A percentile compares a stretch with the other conserved stretches of the same genome.
Evolutionary conservation across 2,329 filamentous ascomycete species (phyloP).

Genomic region (Ascochyta viciae-villosae): DNA sequence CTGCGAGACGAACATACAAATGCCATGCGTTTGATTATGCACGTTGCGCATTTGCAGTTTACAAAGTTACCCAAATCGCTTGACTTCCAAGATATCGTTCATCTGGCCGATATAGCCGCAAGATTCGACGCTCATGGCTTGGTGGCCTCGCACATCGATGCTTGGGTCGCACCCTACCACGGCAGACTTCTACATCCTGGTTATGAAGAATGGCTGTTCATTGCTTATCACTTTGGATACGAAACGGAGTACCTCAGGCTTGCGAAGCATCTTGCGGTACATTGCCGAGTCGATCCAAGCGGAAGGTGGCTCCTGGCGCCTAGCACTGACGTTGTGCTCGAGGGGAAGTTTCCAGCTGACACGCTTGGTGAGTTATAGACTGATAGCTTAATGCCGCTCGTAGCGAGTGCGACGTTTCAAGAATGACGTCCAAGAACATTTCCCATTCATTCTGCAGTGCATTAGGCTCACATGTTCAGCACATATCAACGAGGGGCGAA

Average conservation of each 20-base stretch:
- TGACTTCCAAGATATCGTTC: constrained; percentile 30
- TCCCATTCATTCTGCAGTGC: background rate
- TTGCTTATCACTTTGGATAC: constrained; percentile 36
- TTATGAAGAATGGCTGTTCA: constrained; percentile 35
- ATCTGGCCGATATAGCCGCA: constrained; percentile 34
- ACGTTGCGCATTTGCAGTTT: constrained; percentile 41
- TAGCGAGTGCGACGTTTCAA: too few relatives aligned
- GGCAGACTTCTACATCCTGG: constrained; percentile 11
- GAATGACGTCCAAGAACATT: too few relatives aligned
- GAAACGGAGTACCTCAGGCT: constrained; percentile 25
- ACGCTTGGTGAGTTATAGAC: constrained; percentile 3
- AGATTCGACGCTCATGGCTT: constrained; percentile 34
- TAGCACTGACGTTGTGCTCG: background rate
- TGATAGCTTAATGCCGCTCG: background rate
- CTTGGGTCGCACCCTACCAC: constrained; percentile 23
- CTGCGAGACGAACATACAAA: constrained; percentile 42
- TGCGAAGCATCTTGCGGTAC: constrained; percentile 7
- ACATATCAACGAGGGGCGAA: constrained; percentile 3
- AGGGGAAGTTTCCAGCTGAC: constrained; percentile 1
- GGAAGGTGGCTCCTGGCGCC: constrained; percentile 1
- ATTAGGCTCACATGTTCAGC: constrained; percentile 1
- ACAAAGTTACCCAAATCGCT: constrained; percentile 33
- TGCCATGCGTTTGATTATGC: constrained; percentile 42
- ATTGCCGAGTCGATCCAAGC: background rate
- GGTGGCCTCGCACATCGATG: constrained; percentile 15